phyloP scores from a whole-genome alignment of 108 stramenopile species.

The Nitzschia sp. region DNA sequence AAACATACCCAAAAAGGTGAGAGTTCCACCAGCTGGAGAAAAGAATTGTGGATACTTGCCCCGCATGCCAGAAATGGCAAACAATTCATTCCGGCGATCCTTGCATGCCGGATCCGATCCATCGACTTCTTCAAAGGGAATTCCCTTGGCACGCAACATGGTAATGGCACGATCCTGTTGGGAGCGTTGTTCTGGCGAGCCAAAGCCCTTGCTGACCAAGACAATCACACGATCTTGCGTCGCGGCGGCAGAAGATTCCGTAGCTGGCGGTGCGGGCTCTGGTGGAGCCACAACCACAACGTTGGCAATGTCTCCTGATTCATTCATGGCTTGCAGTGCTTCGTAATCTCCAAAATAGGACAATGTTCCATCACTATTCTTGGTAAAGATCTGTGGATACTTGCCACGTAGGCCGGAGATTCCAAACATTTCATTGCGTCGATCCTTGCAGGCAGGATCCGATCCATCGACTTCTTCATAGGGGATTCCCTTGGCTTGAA shows the following conservation, averaged over 20 bases:
- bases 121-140: constrained; percentile 52
- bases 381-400: constrained; percentile 72
- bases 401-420: constrained; percentile 56
- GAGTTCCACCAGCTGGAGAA: constrained; percentile 41
- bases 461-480: constrained; percentile 44
- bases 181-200: constrained; percentile 19
- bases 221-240: neutral
- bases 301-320: constrained; percentile 4
- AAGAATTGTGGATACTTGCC: constrained; percentile 84
- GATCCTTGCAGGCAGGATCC: constrained; percentile 37
- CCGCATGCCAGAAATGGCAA: constrained; percentile 58
- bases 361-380: constrained; percentile 13
- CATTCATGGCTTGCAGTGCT: constrained; percentile 14
- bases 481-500: constrained; percentile 12
- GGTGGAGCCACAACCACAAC: neutral
- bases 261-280: constrained; percentile 33
- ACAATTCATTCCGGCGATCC: constrained; percentile 58
- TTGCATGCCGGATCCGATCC: constrained; percentile 50
- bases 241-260: constrained; percentile 28
- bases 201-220: constrained; percentile 27
- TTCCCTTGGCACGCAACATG: constrained; percentile 22
- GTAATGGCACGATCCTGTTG: constrained; percentile 32
- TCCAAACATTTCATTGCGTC: constrained; percentile 50
- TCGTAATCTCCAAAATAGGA: constrained; percentile 26
- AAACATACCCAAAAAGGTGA: constrained; percentile 39